Conservation (phyloP, 768 basidiomycete species). For the Boletus patriciae region DNA sequence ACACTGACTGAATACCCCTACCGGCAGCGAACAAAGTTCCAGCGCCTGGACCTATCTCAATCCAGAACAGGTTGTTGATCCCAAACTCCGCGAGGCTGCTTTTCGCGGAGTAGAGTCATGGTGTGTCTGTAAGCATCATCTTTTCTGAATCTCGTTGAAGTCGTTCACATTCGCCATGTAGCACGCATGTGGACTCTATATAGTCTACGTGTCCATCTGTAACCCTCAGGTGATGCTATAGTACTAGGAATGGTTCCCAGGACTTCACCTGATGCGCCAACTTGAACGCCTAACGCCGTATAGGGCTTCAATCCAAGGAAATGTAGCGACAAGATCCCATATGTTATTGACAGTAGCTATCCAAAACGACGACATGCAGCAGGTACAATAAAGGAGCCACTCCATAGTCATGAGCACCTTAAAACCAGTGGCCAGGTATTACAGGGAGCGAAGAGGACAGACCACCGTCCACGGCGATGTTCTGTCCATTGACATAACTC, state of each 20-base stretch:
- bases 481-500: slow-evolving; percentile 91
- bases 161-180: not conserved
- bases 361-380: not conserved
- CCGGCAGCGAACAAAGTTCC: not conserved
- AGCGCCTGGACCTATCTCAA: not conserved
- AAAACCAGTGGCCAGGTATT: slow-evolving; percentile 72
- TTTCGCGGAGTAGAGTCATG: slow-evolving; percentile 26
- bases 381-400: not conserved
- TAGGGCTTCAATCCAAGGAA: no score
- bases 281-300: no score
- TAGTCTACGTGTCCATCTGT: no score
- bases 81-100: slow-evolving; percentile 27
- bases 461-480: slow-evolving; percentile 84
- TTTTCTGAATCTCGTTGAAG: not conserved
- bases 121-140: not conserved
- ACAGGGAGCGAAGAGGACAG: slow-evolving; percentile 78
- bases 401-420: slow-evolving; percentile 7
- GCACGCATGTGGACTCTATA: not conserved
- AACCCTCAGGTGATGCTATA: no score
- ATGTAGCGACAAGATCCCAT: no score
- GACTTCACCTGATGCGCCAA: not conserved
- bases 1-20: not conserved
- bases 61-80: not conserved
- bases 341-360: not conserved
- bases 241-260: no score